Evolutionary conservation across 23 red algal species (phyloP).

Genomic region (Gracilaria domingensis): DNA sequence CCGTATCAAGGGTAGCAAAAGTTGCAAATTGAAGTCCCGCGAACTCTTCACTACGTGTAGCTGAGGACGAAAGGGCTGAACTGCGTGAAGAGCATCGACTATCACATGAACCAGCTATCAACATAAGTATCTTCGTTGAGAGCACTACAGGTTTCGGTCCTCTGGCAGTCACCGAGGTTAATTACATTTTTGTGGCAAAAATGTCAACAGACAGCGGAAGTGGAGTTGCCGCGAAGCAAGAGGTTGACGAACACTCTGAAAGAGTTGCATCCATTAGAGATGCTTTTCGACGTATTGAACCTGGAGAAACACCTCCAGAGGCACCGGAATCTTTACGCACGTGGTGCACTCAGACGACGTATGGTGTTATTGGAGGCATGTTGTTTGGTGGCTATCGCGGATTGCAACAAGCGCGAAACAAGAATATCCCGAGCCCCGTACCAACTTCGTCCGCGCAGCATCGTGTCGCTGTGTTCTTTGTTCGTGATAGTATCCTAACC

Average conservation of each 20-base stretch:
- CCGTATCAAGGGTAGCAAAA: too few relatives aligned
- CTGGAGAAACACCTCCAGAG: slow-evolving; percentile 44
- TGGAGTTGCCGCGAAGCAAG: background rate
- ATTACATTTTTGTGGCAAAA: background rate
- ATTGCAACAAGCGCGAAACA: slow-evolving; percentile 48
- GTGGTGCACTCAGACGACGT: slow-evolving; percentile 62
- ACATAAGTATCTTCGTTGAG: too few relatives aligned
- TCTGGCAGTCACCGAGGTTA: background rate
- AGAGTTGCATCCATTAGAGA: slow-evolving; percentile 17
- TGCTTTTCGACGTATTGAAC: slow-evolving; percentile 55
- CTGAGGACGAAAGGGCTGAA: too few relatives aligned
- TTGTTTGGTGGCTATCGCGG: slow-evolving; percentile 75
- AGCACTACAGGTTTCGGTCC: background rate
- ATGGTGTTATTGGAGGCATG: slow-evolving; percentile 61
- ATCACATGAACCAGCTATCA: too few relatives aligned
- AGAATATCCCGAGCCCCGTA: slow-evolving; percentile 29
- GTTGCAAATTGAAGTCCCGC: too few relatives aligned
- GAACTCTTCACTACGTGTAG: too few relatives aligned
- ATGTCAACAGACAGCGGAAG: too few relatives aligned
- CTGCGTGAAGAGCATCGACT: too few relatives aligned
- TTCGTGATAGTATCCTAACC: slow-evolving; percentile 53
- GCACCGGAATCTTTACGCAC: slow-evolving; percentile 42
- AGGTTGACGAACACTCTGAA: background rate
- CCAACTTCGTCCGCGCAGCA: slow-evolving; percentile 32
- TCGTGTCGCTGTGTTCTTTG: slow-evolving; percentile 64